Conservation (phyloP, 164 flowering plant genomes). For the Nelumbo lutea region DNA sequence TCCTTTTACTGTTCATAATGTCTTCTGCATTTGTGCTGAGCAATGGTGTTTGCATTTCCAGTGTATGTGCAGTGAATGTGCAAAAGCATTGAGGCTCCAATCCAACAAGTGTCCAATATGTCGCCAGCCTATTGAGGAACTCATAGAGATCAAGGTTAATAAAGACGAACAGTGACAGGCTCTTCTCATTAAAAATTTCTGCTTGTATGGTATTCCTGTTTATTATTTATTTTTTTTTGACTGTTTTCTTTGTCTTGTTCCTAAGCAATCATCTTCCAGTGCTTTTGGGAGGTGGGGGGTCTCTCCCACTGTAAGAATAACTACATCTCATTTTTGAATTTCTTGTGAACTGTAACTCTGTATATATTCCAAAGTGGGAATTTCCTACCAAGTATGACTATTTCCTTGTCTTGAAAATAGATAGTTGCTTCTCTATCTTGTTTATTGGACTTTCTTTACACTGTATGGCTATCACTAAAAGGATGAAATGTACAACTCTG, state of each 20-base stretch:
- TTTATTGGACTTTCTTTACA: too few species aligned
- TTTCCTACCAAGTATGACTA: too few species aligned
- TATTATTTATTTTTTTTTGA: too few species aligned
- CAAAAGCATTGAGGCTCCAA: constrained; percentile 62
- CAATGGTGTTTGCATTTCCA: constrained; percentile 31
- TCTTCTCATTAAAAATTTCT: too few species aligned
- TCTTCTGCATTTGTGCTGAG: background rate
- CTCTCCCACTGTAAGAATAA: background rate
- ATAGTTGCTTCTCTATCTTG: too few species aligned
- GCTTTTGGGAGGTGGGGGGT: background rate
- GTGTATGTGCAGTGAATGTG: constrained; percentile 88
- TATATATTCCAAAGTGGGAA: background rate
- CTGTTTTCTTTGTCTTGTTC: too few species aligned
- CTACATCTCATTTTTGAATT: constrained; percentile 1
- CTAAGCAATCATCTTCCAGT: too few species aligned
- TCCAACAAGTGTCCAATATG: constrained; percentile 80
- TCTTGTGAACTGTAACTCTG: background rate
- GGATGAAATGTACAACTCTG: too few species aligned
- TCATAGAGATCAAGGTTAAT: constrained; percentile 64
- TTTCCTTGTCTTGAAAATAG: too few species aligned
- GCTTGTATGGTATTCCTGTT: too few species aligned
- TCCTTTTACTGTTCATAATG: constrained; percentile 6
- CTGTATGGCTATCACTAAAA: too few species aligned
- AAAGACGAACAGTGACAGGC: background rate
- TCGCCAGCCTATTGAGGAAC: constrained; percentile 71